Evolutionary conservation across 2,329 filamentous ascomycete genomes (phyloP).

Genomic region (Curvularia hawaiiensis): DNA sequence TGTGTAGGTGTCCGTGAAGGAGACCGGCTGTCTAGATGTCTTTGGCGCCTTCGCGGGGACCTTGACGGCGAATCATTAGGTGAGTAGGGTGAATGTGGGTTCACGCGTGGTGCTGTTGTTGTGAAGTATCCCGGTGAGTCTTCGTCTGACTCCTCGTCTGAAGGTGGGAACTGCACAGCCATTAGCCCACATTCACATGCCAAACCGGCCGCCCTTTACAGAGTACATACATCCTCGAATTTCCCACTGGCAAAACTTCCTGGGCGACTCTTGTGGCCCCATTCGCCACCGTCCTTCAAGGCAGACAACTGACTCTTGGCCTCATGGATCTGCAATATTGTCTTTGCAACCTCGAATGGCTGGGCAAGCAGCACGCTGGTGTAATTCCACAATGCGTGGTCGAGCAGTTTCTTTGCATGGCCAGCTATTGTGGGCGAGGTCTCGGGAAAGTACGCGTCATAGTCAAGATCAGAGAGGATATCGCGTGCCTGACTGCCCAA

Average conservation of each 20-base stretch:
- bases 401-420: slow-evolving; percentile 75
- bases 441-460: slow-evolving; percentile 83
- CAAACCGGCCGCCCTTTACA: neutral
- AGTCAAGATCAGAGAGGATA: slow-evolving; percentile 88
- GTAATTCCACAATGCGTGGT: slow-evolving; percentile 92
- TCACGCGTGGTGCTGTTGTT: slow-evolving; percentile 61
- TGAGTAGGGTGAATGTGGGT: slow-evolving; percentile 41
- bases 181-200: slow-evolving; percentile 28
- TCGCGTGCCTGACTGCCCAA: slow-evolving; percentile 74
- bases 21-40: slow-evolving; percentile 47
- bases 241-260: slow-evolving; percentile 42
- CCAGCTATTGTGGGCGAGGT: slow-evolving; percentile 71
- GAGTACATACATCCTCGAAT: slow-evolving; percentile 39
- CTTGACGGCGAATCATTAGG: slow-evolving; percentile 45
- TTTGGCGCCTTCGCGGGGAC: slow-evolving; percentile 44
- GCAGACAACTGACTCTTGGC: slow-evolving; percentile 45
- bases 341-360: slow-evolving; percentile 97
- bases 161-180: slow-evolving; percentile 49
- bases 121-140: slow-evolving; percentile 78
- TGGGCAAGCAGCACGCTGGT: slow-evolving; percentile 86
- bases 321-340: slow-evolving; percentile 78
- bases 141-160: slow-evolving; percentile 78
- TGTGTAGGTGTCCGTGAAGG: slow-evolving; percentile 47
- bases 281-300: slow-evolving; percentile 25
- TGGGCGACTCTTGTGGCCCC: slow-evolving; percentile 31